phyloP scores from a whole-genome alignment of 192 early-diverging fungal species.

The Endogone sp. region DNA sequence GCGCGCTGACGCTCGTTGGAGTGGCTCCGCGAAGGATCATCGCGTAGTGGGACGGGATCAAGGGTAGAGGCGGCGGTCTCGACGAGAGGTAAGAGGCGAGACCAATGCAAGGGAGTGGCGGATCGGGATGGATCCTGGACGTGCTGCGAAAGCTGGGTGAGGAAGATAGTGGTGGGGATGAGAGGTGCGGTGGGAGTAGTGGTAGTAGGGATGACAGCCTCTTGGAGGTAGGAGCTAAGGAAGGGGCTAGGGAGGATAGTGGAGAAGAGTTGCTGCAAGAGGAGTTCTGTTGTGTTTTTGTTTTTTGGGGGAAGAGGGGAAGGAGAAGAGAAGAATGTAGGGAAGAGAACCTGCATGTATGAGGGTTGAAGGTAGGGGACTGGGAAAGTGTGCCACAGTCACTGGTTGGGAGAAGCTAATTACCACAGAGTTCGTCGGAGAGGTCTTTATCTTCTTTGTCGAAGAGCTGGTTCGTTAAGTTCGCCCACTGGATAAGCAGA shows the following conservation, averaged over 20 bases:
- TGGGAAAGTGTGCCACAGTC: conserved; percentile 8
- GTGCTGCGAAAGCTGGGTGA: too few species aligned
- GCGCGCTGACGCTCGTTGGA: too few species aligned
- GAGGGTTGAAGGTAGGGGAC: too few species aligned
- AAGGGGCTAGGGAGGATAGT: not conserved
- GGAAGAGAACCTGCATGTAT: too few species aligned
- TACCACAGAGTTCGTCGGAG: not conserved
- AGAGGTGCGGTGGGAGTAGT: not conserved
- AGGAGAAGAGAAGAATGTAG: conserved; percentile 13
- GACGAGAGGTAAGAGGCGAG: too few species aligned
- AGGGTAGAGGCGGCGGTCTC: too few species aligned
- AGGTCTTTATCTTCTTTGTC: not conserved
- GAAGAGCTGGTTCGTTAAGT: conserved; percentile 8
- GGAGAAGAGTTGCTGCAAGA: conserved; percentile 23
- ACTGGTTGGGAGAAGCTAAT: not conserved
- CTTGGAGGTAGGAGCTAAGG: not conserved
- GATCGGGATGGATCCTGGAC: too few species aligned
- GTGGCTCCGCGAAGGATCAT: too few species aligned
- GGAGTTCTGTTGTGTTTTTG: not conserved
- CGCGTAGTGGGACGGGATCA: too few species aligned
- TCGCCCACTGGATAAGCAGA: not conserved
- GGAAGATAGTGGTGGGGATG: conserved; percentile 2
- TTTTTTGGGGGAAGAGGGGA: conserved; percentile 21
- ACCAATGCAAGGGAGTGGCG: too few species aligned
- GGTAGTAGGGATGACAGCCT: not conserved